Base-by-base conservation (phyloP, 176 grass and related monocot genomes). In the Themeda triandra region DNA sequence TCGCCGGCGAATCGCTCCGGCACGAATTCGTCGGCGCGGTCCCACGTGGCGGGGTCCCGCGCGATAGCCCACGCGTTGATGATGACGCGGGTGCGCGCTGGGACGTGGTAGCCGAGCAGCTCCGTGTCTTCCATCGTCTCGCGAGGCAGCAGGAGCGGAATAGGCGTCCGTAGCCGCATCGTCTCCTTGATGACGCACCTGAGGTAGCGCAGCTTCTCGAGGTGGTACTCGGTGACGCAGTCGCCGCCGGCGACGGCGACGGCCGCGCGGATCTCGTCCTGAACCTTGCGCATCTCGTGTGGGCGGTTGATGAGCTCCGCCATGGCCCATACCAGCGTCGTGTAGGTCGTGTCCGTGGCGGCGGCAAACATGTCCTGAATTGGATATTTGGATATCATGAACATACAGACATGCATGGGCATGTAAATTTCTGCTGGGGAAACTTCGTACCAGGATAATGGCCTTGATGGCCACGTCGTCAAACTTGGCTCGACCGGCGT, bases 11-110 rank as follows among this genome's bases (percentile, higher is more conserved):
- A 91, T 69, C 86, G 67, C 80, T 89, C 86, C 2, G 92, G 92
- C 60, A n/a, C 1, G 72, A 94, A 94, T 23, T 91, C 86, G 1
- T 84, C 78, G 4, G 93, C 74, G 58, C 40, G 27, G 7, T 92
- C 85, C 88, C 93, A 95, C 7, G 80, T 4, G 12, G 40, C n/a
- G 0, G 79, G 35, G 49, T 95, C 93, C 24, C 86, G 69, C 4
- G 66, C 66, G 62, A 87, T 89, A 27, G 87, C 84, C 86, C 89
- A 94, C 1, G 68, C 84, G 66, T 92, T 94, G 83, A 92, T 54
- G 19, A 88, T 19, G 15, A 92, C 84, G 1, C 84, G 86, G 2
- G 82, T 88, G 3, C 54, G 5, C 1, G 84, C 72, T 19, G 80
- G 65, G 0, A 83, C 18, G n/a, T 11, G 65, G 73, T 71, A 83